Percentiles rank a stretch among this genome's conserved stretches.
These are phyloP conservation scores for Ustilago esculenta DNA, from an alignment of 1,284 basidiomycete genomes.

Conservation along the genomic window DNA sequence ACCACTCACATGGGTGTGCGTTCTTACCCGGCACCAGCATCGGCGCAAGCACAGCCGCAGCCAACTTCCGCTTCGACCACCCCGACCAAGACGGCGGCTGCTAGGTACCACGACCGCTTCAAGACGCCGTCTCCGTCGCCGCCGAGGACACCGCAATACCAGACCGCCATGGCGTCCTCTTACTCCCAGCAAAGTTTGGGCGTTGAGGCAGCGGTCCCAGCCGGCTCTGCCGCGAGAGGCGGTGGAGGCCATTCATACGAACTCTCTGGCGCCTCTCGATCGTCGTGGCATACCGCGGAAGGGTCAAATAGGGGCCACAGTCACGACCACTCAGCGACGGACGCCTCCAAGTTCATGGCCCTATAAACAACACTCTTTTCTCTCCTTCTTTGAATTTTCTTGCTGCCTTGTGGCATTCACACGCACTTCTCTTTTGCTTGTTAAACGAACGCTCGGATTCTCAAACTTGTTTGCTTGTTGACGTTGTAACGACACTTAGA, in stretches of 20 bases:
- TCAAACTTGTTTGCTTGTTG: too few species aligned
- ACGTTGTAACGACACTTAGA: too few species aligned
- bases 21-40: too few species aligned
- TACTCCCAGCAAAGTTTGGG: slow-evolving; percentile 12
- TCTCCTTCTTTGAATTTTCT: slow-evolving; percentile 3
- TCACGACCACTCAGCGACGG: slow-evolving; percentile 10
- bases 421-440: not conserved
- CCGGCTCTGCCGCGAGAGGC: not conserved
- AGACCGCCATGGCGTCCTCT: not conserved
- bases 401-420: not conserved
- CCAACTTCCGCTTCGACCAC: slow-evolving; percentile 8
- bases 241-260: slow-evolving; percentile 33
- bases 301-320: not conserved
- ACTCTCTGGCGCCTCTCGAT: slow-evolving; percentile 22
- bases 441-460: too few species aligned
- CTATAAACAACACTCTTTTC: not conserved
- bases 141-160: not conserved
- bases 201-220: not conserved
- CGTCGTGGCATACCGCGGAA: slow-evolving; percentile 42
- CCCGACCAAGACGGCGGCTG: slow-evolving; percentile 19
- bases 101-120: slow-evolving; percentile 41
- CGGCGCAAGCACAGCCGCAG: not conserved
- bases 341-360: slow-evolving; percentile 30
- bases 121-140: slow-evolving; percentile 23
- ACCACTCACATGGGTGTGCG: slow-evolving; percentile 23